Evolutionary conservation across 2,329 filamentous ascomycete species (phyloP).

Genomic region (Harringtonia aguacate): DNA sequence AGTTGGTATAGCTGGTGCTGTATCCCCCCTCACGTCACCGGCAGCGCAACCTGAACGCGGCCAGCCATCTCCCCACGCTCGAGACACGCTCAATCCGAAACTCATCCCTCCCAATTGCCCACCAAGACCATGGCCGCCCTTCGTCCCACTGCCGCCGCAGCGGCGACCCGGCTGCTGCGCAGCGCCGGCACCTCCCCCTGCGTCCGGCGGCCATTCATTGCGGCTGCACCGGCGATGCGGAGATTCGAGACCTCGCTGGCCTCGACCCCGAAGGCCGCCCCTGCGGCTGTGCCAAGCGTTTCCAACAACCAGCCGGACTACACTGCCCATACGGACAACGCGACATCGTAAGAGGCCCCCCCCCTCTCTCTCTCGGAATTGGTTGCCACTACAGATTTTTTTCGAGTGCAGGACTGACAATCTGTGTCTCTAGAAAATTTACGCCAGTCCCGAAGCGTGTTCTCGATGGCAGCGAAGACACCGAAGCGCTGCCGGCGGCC

Average conservation of each 20-base stretch:
- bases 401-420: not conserved
- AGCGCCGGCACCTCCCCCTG: slow-evolving; percentile 19
- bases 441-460: slow-evolving; percentile 83
- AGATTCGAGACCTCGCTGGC: slow-evolving; percentile 45
- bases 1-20: no score
- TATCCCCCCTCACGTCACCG: no score
- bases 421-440: slow-evolving; percentile 51
- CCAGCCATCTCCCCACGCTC: not conserved
- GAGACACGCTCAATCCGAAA: not conserved
- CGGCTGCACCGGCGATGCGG: slow-evolving; percentile 29
- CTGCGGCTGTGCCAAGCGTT: slow-evolving; percentile 27
- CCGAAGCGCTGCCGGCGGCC: slow-evolving; percentile 65
- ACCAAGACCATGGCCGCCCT: slow-evolving; percentile 51
- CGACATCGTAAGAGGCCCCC: slow-evolving; percentile 59
- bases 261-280: slow-evolving; percentile 26
- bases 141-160: slow-evolving; percentile 41
- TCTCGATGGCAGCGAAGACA: slow-evolving; percentile 82
- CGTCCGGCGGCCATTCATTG: slow-evolving; percentile 14
- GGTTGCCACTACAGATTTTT: no score
- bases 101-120: not conserved
- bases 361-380: slow-evolving; percentile 17
- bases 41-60: no score
- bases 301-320: slow-evolving; percentile 66
- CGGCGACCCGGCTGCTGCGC: slow-evolving; percentile 41
- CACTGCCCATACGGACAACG: slow-evolving; percentile 69